Conservation (phyloP, 2,329 filamentous ascomycete species). For the Diplodia corticola region DNA sequence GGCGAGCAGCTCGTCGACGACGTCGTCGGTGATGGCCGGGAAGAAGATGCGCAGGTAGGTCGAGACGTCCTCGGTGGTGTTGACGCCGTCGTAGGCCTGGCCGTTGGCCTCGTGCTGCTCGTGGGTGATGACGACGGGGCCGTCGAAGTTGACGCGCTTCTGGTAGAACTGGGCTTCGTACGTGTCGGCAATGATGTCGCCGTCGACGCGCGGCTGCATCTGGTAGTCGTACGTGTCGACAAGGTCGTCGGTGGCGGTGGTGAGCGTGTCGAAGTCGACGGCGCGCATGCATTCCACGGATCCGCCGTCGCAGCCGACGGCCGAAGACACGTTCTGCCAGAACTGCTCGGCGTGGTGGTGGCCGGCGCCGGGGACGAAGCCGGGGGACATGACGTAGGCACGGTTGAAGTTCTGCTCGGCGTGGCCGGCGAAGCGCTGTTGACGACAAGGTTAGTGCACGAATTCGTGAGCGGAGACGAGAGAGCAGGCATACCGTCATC, state of each 20-base stretch:
- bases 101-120: slow-evolving; percentile 40
- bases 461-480: background rate
- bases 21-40: slow-evolving; percentile 37
- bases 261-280: slow-evolving; percentile 35
- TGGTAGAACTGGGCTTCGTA: slow-evolving; percentile 42
- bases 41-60: slow-evolving; percentile 37
- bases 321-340: slow-evolving; percentile 37
- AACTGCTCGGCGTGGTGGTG: slow-evolving; percentile 37
- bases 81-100: slow-evolving; percentile 33
- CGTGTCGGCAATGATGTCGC: slow-evolving; percentile 39
- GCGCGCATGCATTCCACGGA: slow-evolving; percentile 35
- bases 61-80: slow-evolving; percentile 37
- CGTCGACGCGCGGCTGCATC: slow-evolving; percentile 41
- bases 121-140: slow-evolving; percentile 39
- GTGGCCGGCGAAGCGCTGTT: slow-evolving; percentile 34
- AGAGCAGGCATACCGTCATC: slow-evolving; percentile 28
- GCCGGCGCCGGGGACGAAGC: slow-evolving; percentile 40
- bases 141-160: slow-evolving; percentile 39
- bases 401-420: slow-evolving; percentile 35
- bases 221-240: slow-evolving; percentile 35
- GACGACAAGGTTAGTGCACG: background rate
- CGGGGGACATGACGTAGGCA: slow-evolving; percentile 31
- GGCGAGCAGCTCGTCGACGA: slow-evolving; percentile 33
- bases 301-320: slow-evolving; percentile 36
- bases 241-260: slow-evolving; percentile 30